phyloP scores from a whole-genome alignment of 768 basidiomycete genomes.

The Auricularia sp. region DNA sequence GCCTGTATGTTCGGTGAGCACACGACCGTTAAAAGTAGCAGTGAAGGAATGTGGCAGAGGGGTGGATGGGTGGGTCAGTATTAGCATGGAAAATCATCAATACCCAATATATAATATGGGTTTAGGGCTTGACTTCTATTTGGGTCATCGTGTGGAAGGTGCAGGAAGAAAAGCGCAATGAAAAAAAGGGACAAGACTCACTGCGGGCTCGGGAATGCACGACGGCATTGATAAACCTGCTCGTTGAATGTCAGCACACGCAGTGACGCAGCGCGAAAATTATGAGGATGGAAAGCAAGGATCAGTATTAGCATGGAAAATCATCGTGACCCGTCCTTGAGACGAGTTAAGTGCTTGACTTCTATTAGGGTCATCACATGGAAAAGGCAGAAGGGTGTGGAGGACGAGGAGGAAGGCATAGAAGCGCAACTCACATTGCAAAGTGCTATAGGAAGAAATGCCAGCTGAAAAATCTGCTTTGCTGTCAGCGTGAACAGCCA shows the following conservation, averaged over 20 bases:
- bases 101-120: conserved; percentile 46
- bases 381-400: conserved; percentile 8
- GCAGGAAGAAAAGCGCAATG: background rate
- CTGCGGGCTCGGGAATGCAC: too few relatives aligned
- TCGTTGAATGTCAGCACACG: background rate
- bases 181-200: too few relatives aligned
- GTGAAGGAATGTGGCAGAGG: too few relatives aligned
- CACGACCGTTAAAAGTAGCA: too few relatives aligned
- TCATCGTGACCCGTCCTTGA: conserved; percentile 66
- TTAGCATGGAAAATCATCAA: conserved; percentile 88
- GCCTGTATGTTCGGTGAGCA: too few relatives aligned
- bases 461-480: too few relatives aligned
- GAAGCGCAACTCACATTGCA: too few relatives aligned
- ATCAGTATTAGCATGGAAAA: conserved; percentile 87
- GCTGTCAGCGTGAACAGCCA: background rate
- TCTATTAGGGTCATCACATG: conserved; percentile 67
- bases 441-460: too few relatives aligned
- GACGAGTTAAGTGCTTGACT: conserved; percentile 85
- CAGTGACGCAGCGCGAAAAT: background rate
- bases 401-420: conserved; percentile 1
- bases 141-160: conserved; percentile 43
- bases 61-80: conserved; percentile 38
- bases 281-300: conserved; percentile 4
- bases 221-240: too few relatives aligned
- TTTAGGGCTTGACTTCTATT: conserved; percentile 90